Conservation (phyloP, 164 flowering plant genomes). For the Chimonanthus salicifolius region DNA sequence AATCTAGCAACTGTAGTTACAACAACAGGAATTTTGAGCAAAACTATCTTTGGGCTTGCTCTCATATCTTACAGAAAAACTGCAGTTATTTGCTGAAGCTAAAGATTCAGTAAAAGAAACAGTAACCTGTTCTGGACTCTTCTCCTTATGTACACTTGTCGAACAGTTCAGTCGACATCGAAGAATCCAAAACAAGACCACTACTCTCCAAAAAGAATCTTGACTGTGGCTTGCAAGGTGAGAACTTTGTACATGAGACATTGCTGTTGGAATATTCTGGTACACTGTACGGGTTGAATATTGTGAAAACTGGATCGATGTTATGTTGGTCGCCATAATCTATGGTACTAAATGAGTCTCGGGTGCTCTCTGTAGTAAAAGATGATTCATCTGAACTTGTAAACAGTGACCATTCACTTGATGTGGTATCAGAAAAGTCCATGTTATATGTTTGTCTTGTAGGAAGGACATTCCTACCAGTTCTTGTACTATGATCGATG, state of each 20-base stretch:
- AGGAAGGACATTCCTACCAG: slow-evolving; percentile 19
- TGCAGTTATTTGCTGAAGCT: slow-evolving; percentile 15
- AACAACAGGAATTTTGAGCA: slow-evolving; percentile 24
- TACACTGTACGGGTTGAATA: slow-evolving; percentile 36
- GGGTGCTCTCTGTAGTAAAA: slow-evolving; percentile 76
- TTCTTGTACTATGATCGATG: slow-evolving; percentile 16
- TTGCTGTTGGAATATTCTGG: slow-evolving; percentile 34
- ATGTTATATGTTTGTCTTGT: slow-evolving; percentile 21
- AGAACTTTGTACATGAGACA: slow-evolving; percentile 43
- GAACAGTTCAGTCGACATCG: slow-evolving; percentile 19
- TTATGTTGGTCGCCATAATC: slow-evolving; percentile 48
- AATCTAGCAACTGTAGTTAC: slow-evolving; percentile 20
- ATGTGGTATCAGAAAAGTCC: slow-evolving; percentile 65
- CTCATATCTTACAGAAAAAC: slow-evolving; percentile 31
- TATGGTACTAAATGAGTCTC: slow-evolving; percentile 70
- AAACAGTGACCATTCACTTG: slow-evolving; percentile 82
- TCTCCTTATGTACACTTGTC: slow-evolving; percentile 16
- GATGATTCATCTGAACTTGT: slow-evolving; percentile 89
- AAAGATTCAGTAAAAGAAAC: slow-evolving; percentile 12
- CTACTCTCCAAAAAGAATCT: slow-evolving; percentile 39
- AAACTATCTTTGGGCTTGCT: slow-evolving; percentile 23
- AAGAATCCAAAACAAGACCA: slow-evolving; percentile 39
- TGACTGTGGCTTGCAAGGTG: slow-evolving; percentile 31
- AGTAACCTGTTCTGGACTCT: slow-evolving; percentile 20
- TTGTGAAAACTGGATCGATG: slow-evolving; percentile 42